Percentiles rank a stretch among this genome's conserved stretches.
Conservation (phyloP, 169 alveolate genomes). For the Plasmodium adleri region DNA sequence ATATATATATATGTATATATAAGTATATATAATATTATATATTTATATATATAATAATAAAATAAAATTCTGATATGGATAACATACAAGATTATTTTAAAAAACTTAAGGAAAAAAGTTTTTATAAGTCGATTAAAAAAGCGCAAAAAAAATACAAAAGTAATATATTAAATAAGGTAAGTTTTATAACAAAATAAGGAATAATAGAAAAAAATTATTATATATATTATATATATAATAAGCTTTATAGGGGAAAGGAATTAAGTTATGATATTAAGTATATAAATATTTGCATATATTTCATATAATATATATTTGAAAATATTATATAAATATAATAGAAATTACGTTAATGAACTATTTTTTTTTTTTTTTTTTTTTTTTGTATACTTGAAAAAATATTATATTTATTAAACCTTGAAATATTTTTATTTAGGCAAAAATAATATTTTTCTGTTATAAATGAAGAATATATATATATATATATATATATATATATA, state of each 20-base stretch:
- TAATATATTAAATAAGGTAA: constrained; percentile 14
- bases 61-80: constrained; percentile 7
- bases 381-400: no score
- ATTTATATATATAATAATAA: no score
- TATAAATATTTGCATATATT: not conserved
- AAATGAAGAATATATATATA: not conserved
- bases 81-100: constrained; percentile 8
- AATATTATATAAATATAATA: no score
- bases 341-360: no score
- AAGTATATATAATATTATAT: not conserved
- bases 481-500: not conserved
- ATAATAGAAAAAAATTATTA: no score
- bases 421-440: no score
- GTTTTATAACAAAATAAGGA: no score
- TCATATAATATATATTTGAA: not conserved
- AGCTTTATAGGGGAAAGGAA: no score
- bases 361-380: no score
- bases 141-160: constrained; percentile 18
- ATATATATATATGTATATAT: not conserved
- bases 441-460: no score
- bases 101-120: constrained; percentile 19
- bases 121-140: constrained; percentile 25
- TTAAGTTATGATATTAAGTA: not conserved
- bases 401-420: no score
- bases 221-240: no score